These are phyloP conservation scores for Pichia sp. DNA, from an alignment of 1,139 yeast species.

Conservation along the genomic window DNA sequence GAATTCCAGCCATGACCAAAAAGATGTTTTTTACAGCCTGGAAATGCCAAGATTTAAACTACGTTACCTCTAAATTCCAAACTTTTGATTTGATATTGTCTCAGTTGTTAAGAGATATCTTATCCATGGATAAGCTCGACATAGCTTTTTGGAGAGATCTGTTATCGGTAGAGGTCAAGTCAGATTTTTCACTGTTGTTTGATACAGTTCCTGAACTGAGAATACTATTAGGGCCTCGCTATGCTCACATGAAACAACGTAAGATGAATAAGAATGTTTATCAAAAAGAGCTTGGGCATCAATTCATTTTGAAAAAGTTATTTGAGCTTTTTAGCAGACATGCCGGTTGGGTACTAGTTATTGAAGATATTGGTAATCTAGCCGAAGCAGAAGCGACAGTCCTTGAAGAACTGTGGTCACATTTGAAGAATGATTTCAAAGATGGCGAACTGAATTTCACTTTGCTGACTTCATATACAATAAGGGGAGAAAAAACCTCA, in stretches of 20 bases:
- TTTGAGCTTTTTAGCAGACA: conserved; percentile 39
- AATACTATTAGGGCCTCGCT: conserved; percentile 43
- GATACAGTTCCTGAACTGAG: conserved; percentile 45
- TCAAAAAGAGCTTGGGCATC: conserved; percentile 39
- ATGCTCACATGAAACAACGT: conserved; percentile 28
- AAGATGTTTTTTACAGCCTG: conserved; percentile 42
- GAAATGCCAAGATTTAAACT: conserved; percentile 36
- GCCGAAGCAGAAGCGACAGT: conserved; percentile 34
- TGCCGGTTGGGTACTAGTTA: conserved; percentile 43
- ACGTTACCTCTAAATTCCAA: conserved; percentile 30
- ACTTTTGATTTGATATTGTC: conserved; percentile 38
- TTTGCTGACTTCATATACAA: conserved; percentile 11
- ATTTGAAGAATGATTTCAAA: conserved; percentile 14
- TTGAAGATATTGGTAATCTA: conserved; percentile 50
- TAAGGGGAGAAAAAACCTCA: not conserved
- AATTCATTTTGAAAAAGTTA: conserved; percentile 42
- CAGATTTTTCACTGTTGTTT: conserved; percentile 43
- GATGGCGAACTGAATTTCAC: conserved; percentile 11
- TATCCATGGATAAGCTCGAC: conserved; percentile 38
- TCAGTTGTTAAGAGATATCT: conserved; percentile 41
- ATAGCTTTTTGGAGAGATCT: conserved; percentile 43
- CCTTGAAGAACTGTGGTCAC: conserved; percentile 34
- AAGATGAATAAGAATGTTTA: conserved; percentile 22
- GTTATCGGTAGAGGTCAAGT: conserved; percentile 39
- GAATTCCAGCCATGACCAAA: conserved; percentile 36